Evolutionary conservation across 331 rosid species (phyloP), one percentile per base, ranked within the genome.

Genomic region (Pyrus hybrid): DNA sequence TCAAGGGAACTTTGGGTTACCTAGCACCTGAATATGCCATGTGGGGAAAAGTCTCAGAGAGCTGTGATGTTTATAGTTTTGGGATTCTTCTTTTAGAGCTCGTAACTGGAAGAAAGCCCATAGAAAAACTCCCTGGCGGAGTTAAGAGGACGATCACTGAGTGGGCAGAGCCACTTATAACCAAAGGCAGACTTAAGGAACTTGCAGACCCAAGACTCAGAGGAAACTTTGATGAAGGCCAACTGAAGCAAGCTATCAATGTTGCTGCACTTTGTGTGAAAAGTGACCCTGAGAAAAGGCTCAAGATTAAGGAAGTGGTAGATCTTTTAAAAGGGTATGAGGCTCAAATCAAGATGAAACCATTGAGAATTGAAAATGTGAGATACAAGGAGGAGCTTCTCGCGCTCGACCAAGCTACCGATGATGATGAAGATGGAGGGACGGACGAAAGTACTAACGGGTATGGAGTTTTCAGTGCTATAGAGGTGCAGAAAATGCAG

Each of bases 41-140:
- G 98, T 93, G 97, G 98, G 98, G 97, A 0, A 93, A 93, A 47
- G 96, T 93, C 13, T 93, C 98, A 0, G 92, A 93, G 64, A 90
- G 98, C 16, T 93, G 98, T 56, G 97, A 93, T 62, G 96, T 91
- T 5, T 93, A 83, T 41, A 93, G 97, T 71, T 93, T 83, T 49
- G 97, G 98, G 14, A 88, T 93, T 81, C 95, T 93, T 11, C 88
- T 93, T 4, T 72, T 91, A 2, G 97, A 93, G 70, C 87, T 93
- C 1, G 77, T 93, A 1, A 91, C 96, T 0, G 98, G 97, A 26
- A 85, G 96, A 77, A 93, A 93, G 77, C 98, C 98, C 5, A 91
- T 93, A 0, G 98, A 91, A 35, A 90, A 90, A 60, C 91, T 93
- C 28, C 95, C 96, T 0, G 90, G 93, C 12, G 98, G 98, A 4